phyloP scores from a whole-genome alignment of 306 rosid genomes.

The Argentina anserina region DNA sequence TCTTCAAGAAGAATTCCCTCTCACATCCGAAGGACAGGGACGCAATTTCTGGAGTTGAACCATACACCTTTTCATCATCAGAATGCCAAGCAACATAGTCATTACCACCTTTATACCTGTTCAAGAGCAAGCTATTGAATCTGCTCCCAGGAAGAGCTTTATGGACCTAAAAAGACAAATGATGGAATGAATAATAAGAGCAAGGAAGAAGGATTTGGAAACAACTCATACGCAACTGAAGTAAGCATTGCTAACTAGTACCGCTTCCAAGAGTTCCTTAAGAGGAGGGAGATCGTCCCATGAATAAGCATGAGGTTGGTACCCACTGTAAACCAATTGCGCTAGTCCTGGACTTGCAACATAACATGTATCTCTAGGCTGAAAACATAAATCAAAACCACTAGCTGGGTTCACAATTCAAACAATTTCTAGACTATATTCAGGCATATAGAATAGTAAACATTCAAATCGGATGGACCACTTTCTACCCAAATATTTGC shows the following conservation, averaged over 20 bases:
- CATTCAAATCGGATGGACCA: not conserved
- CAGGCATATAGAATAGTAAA: not conserved
- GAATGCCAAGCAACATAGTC: slow-evolving; percentile 95
- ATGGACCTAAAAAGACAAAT: slow-evolving; percentile 55
- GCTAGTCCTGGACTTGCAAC: slow-evolving; percentile 82
- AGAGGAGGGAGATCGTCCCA: slow-evolving; percentile 88
- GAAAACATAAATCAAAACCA: slow-evolving; percentile 20
- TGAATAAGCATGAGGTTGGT: slow-evolving; percentile 68
- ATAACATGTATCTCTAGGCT: slow-evolving; percentile 93
- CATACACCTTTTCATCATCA: slow-evolving; percentile 90
- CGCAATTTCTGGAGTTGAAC: slow-evolving; percentile 77
- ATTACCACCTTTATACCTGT: slow-evolving; percentile 81
- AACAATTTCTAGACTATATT: not conserved
- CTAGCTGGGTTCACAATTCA: not conserved
- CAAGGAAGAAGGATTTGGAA: not conserved
- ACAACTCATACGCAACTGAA: not conserved
- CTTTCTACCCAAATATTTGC: not conserved
- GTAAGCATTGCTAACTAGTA: slow-evolving; percentile 31
- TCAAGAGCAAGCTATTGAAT: slow-evolving; percentile 83
- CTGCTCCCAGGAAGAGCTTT: slow-evolving; percentile 85
- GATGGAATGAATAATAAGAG: not conserved
- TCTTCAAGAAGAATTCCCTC: slow-evolving; percentile 81
- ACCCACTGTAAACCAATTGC: slow-evolving; percentile 72
- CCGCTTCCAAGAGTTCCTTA: slow-evolving; percentile 69
- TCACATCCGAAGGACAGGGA: slow-evolving; percentile 84